phyloP scores from a whole-genome alignment of 257 asterid species.

The Solanum habrochaites region DNA sequence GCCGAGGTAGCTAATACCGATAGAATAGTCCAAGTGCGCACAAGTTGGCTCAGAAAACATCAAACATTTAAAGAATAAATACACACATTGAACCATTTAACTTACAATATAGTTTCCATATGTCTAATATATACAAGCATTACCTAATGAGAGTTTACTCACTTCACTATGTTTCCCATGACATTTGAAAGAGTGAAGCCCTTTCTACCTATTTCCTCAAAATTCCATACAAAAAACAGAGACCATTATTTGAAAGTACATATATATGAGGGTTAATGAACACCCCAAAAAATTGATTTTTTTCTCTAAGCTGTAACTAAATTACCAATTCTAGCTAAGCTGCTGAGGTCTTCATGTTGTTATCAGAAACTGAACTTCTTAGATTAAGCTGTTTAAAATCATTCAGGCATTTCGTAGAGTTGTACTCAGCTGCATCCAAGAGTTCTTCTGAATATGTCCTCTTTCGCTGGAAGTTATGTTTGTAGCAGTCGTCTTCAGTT shows the following conservation, averaged over 20 bases:
- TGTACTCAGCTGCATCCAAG: slow-evolving; percentile 29
- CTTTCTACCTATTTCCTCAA: neutral
- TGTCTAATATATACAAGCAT: neutral
- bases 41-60: neutral
- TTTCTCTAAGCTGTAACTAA: neutral
- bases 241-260: neutral
- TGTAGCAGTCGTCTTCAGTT: neutral
- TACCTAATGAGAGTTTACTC: neutral
- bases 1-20: neutral
- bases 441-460: slow-evolving; percentile 44
- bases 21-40: neutral
- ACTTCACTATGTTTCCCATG: neutral
- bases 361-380: slow-evolving; percentile 4
- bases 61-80: neutral
- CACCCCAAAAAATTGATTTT: neutral
- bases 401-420: slow-evolving; percentile 31
- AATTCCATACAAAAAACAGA: neutral
- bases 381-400: slow-evolving; percentile 10
- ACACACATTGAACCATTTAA: neutral
- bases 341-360: neutral
- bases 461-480: slow-evolving; percentile 10
- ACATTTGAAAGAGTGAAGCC: neutral
- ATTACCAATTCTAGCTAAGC: neutral
- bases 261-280: neutral
- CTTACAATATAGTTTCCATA: neutral